Conservation (phyloP, 177 flowering plant genomes). For the Vitis hybrid region DNA sequence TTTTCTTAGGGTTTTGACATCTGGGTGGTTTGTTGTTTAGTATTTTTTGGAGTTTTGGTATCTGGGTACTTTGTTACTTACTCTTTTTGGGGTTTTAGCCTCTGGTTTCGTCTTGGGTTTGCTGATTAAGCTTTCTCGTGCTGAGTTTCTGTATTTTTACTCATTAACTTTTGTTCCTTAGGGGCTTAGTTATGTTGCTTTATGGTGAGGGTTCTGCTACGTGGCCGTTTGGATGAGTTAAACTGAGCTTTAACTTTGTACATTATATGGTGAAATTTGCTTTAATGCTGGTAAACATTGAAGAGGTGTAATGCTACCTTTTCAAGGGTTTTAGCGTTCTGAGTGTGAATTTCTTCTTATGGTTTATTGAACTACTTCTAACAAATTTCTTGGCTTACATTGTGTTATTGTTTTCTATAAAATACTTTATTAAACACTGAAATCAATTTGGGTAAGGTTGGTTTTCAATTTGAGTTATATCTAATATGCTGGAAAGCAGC, state of each 20-base stretch:
- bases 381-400: no score
- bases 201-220: background rate
- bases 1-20: slow-evolving; percentile 1
- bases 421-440: no score
- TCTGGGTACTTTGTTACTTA: slow-evolving; percentile 1
- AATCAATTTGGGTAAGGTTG: background rate
- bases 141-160: background rate
- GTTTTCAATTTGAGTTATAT: background rate
- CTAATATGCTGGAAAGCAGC: background rate
- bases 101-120: slow-evolving; percentile 1
- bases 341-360: background rate
- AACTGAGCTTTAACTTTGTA: background rate
- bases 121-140: background rate
- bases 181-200: background rate
- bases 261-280: background rate
- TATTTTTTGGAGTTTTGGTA: background rate
- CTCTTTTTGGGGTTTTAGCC: background rate
- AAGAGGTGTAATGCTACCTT: background rate
- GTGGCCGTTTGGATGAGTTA: background rate
- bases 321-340: background rate
- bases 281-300: background rate
- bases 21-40: background rate
- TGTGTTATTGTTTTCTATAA: no score
- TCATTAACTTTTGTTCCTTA: background rate
- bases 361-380: no score